A percentile compares a stretch with the other conserved stretches of the same genome.
Conservation (phyloP, 768 basidiomycete genomes). For the Rhodotorula kratochvilovae region DNA sequence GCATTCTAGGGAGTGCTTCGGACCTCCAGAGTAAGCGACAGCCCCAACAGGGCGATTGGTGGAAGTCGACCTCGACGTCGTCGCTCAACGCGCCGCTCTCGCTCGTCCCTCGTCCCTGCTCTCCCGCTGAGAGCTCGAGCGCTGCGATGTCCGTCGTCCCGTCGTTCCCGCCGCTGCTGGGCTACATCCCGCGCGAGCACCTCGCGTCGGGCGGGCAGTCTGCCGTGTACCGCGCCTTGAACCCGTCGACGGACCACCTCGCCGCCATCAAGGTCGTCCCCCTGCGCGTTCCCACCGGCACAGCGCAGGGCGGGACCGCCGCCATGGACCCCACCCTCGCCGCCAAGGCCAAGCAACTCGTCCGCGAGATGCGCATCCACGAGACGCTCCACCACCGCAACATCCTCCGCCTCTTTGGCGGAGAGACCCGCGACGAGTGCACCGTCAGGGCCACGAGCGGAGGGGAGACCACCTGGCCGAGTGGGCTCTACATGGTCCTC, state of each 20-base stretch:
- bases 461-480: conserved; percentile 53
- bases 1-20: too few relatives aligned
- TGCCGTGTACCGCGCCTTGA: conserved; percentile 39
- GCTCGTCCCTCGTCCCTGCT: background rate
- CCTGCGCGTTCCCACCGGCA: background rate
- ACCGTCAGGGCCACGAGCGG: background rate
- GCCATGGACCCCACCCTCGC: background rate
- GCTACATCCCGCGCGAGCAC: conserved; percentile 27
- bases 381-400: conserved; percentile 69
- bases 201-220: conserved; percentile 25
- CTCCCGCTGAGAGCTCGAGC: background rate
- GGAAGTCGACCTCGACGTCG: too few relatives aligned
- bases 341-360: conserved; percentile 66
- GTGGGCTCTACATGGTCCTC: conserved; percentile 85
- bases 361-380: conserved; percentile 91
- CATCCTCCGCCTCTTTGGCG: conserved; percentile 74
- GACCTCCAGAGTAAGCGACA: too few relatives aligned
- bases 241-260: conserved; percentile 5
- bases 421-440: conserved; percentile 21
- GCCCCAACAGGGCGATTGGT: too few relatives aligned
- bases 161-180: conserved; percentile 19
- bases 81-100: background rate
- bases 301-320: background rate
- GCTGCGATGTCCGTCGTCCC: background rate
- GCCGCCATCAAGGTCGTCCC: conserved; percentile 43